Conservation (phyloP, 2,329 filamentous ascomycete species). For the Alternaria infectoria region DNA sequence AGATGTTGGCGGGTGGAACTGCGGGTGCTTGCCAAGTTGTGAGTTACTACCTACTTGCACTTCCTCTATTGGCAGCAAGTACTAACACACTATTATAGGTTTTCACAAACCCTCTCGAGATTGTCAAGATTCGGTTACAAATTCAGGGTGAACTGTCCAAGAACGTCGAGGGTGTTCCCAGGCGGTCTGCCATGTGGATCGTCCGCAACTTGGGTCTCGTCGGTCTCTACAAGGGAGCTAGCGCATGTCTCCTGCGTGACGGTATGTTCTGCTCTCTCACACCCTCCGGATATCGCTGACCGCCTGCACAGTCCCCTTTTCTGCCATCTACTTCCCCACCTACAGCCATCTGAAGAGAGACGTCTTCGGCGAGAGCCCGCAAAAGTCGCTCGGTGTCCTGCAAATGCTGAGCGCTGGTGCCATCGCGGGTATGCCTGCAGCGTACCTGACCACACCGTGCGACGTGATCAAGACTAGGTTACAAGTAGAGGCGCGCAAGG, state of each 20-base stretch:
- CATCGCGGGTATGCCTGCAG: slow-evolving; percentile 67
- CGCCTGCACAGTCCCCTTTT: slow-evolving; percentile 75
- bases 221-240: slow-evolving; percentile 95
- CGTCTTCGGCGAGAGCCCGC: slow-evolving; percentile 85
- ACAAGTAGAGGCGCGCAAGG: slow-evolving; percentile 96
- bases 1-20: slow-evolving; percentile 85
- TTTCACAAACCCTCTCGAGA: slow-evolving; percentile 97
- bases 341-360: slow-evolving; percentile 95
- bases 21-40: slow-evolving; percentile 97
- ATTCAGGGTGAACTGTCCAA: slow-evolving; percentile 96
- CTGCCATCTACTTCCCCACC: slow-evolving; percentile 97
- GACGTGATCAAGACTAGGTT: slow-evolving; percentile 99
- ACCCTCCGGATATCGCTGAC: slow-evolving; percentile 12
- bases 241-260: slow-evolving; percentile 91
- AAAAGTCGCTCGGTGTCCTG: slow-evolving; percentile 85
- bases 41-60: slow-evolving; percentile 48
- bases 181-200: slow-evolving; percentile 96
- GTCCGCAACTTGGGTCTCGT: slow-evolving; percentile 92
- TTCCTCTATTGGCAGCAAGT: neutral
- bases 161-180: slow-evolving; percentile 78
- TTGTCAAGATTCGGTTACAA: slow-evolving; percentile 98
- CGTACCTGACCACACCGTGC: slow-evolving; percentile 93
- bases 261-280: slow-evolving; percentile 28
- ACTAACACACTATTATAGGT: slow-evolving; percentile 61
- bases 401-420: slow-evolving; percentile 94